A percentile compares a stretch with the other conserved stretches of the same genome.
phyloP scores from a whole-genome alignment of 768 basidiomycete species.

The Myochromella boudieri region DNA sequence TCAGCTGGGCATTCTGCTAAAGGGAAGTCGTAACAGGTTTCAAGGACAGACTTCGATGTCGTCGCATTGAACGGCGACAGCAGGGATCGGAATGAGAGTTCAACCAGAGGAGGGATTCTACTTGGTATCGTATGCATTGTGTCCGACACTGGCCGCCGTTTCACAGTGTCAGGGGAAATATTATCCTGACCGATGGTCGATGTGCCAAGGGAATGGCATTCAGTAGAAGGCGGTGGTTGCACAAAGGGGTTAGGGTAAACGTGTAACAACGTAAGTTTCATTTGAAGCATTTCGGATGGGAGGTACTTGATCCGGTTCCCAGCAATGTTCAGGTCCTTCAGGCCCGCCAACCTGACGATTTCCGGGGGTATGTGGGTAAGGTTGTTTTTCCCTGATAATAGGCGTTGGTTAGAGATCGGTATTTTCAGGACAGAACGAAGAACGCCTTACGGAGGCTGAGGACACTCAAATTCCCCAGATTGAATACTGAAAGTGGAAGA shows the following conservation, averaged over 20 bases:
- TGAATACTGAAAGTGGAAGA: conserved; percentile 60
- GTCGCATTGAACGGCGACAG: conserved; percentile 24
- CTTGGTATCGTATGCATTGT: conserved; percentile 17
- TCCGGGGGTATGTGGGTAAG: conserved; percentile 62
- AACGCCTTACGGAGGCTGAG: conserved; percentile 59
- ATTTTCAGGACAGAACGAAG: neutral
- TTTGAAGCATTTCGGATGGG: conserved; percentile 63
- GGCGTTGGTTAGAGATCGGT: conserved; percentile 14
- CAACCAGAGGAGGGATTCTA: conserved; percentile 30
- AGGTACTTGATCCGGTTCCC: conserved; percentile 58
- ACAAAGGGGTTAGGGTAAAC: conserved; percentile 66
- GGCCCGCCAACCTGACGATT: conserved; percentile 49
- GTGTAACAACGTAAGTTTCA: conserved; percentile 47
- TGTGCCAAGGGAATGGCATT: conserved; percentile 9
- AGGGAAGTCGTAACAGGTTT: conserved; percentile 32
- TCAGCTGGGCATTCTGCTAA: conserved; percentile 21
- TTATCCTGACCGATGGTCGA: conserved; percentile 8
- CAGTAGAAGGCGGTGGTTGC: conserved; percentile 16
- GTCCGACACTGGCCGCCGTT: conserved; percentile 25
- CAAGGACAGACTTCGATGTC: conserved; percentile 27
- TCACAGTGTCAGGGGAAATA: neutral
- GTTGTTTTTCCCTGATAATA: conserved; percentile 55
- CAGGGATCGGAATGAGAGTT: conserved; percentile 33
- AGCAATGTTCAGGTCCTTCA: conserved; percentile 61
- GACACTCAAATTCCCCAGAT: conserved; percentile 55